A percentile compares a stretch with the other conserved stretches of the same genome.
Evolutionary conservation across 306 rosid species (phyloP).

Genomic region (Fragaria nilgerrensis): DNA sequence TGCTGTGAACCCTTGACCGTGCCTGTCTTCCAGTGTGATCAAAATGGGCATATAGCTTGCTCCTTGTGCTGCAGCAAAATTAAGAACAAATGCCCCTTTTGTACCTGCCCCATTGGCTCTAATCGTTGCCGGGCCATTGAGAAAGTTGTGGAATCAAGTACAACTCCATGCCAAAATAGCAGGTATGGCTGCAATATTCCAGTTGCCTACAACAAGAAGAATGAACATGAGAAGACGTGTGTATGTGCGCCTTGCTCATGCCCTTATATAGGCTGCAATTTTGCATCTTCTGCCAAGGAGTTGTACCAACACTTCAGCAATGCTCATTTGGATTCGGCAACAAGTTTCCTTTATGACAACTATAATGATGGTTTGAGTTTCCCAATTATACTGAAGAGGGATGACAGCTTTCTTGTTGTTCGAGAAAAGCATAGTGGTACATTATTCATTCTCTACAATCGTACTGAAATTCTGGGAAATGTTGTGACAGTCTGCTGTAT

Average conservation of each 20-base stretch:
- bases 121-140: constrained; percentile 73
- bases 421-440: constrained; percentile 30
- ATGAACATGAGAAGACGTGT: constrained; percentile 56
- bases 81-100: constrained; percentile 55
- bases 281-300: constrained; percentile 37
- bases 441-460: constrained; percentile 45
- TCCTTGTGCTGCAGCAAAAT: constrained; percentile 49
- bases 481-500: constrained; percentile 41
- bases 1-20: not conserved
- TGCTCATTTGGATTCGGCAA: constrained; percentile 37
- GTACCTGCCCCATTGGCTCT: constrained; percentile 49
- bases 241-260: constrained; percentile 50
- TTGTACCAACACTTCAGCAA: constrained; percentile 42
- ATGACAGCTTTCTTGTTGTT: not conserved
- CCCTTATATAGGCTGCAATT: constrained; percentile 42
- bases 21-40: constrained; percentile 51
- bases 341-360: constrained; percentile 16
- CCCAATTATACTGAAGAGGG: not conserved
- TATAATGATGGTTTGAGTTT: not conserved
- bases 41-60: constrained; percentile 79
- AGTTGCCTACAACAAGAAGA: constrained; percentile 31
- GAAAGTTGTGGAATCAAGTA: constrained; percentile 59
- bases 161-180: constrained; percentile 43
- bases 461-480: constrained; percentile 37
- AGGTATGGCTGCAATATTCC: constrained; percentile 51